Percentiles rank a stretch among this genome's conserved stretches.
These are phyloP conservation scores for Microdochium paspali DNA, from an alignment of 2,329 filamentous ascomycete genomes.

Conservation along the genomic window DNA sequence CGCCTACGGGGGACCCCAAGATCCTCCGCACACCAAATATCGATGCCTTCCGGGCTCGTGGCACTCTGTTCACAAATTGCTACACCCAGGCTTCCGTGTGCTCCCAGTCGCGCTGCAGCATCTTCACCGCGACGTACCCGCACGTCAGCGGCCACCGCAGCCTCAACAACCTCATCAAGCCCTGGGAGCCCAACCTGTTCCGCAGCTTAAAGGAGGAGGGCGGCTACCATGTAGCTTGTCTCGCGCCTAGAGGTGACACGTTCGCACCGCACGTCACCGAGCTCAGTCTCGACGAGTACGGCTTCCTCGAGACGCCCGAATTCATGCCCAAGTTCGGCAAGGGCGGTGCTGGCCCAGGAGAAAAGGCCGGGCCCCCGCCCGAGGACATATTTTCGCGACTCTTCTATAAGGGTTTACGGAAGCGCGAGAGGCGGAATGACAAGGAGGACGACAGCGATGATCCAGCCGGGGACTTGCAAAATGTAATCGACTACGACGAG, in stretches of 20 bases:
- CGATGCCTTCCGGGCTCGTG: conserved; percentile 26
- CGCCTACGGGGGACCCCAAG: conserved; percentile 6
- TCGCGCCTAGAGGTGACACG: conserved; percentile 29
- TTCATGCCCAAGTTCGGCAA: conserved; percentile 20
- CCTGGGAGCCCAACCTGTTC: conserved; percentile 37
- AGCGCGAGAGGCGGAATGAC: conserved; percentile 6
- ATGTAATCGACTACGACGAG: conserved; percentile 31
- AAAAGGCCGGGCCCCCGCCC: background rate
- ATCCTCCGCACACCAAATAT: conserved; percentile 28
- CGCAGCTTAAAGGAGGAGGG: conserved; percentile 26
- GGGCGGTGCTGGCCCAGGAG: conserved; percentile 6
- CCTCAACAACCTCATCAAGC: conserved; percentile 36
- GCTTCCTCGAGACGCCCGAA: conserved; percentile 28
- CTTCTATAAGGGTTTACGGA: conserved; percentile 30
- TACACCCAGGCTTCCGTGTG: conserved; percentile 35
- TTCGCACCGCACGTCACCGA: conserved; percentile 33
- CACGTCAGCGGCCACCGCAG: conserved; percentile 35
- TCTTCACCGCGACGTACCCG: conserved; percentile 36
- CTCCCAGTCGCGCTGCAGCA: conserved; percentile 33
- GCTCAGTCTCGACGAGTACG: conserved; percentile 32
- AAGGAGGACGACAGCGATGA: no score
- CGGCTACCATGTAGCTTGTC: conserved; percentile 36
- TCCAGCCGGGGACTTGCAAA: no score
- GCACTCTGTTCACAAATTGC: conserved; percentile 32
- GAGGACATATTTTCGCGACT: conserved; percentile 27